Conservation (phyloP, 805 yeast species). For the Sugiyamaella floridensis region DNA sequence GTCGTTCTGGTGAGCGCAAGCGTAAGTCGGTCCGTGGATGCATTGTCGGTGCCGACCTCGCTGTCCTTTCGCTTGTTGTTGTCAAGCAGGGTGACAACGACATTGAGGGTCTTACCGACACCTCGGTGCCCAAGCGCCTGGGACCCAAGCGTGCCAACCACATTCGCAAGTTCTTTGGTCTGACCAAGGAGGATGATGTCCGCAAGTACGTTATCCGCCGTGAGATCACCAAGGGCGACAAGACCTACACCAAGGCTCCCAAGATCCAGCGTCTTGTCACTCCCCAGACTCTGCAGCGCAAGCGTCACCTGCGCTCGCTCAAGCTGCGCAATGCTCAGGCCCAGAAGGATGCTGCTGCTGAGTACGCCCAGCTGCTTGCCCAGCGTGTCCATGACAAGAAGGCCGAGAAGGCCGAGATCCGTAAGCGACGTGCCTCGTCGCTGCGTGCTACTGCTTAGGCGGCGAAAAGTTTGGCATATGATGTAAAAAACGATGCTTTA, state of each 20-base stretch:
- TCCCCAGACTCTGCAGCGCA: conserved; percentile 98
- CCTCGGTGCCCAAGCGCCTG: conserved; percentile 95
- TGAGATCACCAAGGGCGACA: conserved; percentile 96
- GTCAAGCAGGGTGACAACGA: conserved; percentile 97
- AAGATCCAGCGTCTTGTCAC: conserved; percentile 99
- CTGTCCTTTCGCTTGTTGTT: conserved; percentile 88
- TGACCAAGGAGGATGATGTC: conserved; percentile 88
- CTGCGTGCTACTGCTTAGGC: conserved; percentile 37
- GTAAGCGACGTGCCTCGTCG: conserved; percentile 99
- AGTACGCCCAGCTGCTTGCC: conserved; percentile 98
- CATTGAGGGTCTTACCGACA: conserved; percentile 92
- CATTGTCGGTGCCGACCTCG: conserved; percentile 94
- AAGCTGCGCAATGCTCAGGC: conserved; percentile 96
- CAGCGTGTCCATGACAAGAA: conserved; percentile 97
- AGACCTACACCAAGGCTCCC: conserved; percentile 99
- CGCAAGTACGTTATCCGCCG: conserved; percentile 94
- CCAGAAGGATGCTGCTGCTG: conserved; percentile 99
- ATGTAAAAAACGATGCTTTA: not conserved
- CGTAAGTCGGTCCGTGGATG: conserved; percentile 99
- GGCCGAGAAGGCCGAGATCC: conserved; percentile 96
- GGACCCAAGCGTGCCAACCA: conserved; percentile 99
- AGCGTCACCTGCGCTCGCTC: conserved; percentile 90
- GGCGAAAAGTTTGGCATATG: not conserved
- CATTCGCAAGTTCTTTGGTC: conserved; percentile 99
- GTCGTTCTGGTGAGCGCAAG: conserved; percentile 99